Conservation (phyloP, 192 early-diverging fungal genomes). For the Coemansia guatemalensis region DNA sequence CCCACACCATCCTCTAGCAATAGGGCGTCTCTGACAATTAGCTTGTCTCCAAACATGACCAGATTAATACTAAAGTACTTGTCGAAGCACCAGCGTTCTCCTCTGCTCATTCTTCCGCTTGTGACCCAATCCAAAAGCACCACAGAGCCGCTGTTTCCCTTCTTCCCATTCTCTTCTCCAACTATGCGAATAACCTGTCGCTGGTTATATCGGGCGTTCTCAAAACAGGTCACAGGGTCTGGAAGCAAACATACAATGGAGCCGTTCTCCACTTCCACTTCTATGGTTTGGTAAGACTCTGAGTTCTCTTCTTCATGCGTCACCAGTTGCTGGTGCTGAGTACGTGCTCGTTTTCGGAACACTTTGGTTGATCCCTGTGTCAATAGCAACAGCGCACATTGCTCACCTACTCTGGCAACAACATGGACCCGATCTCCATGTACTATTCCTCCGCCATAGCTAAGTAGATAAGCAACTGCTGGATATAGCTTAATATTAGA, state of each 20-base stretch:
- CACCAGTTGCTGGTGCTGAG: constrained; percentile 3
- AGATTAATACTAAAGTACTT: constrained; percentile 56
- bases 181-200: constrained; percentile 58
- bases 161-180: constrained; percentile 1
- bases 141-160: constrained; percentile 49
- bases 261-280: constrained; percentile 34
- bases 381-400: constrained; percentile 62
- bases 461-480: constrained; percentile 59
- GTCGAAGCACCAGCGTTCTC: constrained; percentile 74
- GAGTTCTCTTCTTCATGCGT: neutral
- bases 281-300: constrained; percentile 54
- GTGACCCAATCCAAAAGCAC: constrained; percentile 86
- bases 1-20: constrained; percentile 23
- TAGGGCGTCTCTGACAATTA: constrained; percentile 40
- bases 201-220: constrained; percentile 62
- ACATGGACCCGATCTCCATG: constrained; percentile 65
- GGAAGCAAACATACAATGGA: constrained; percentile 65
- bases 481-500: constrained; percentile 9
- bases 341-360: constrained; percentile 56
- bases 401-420: constrained; percentile 50
- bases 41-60: neutral
- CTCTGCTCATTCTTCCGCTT: constrained; percentile 67
- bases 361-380: constrained; percentile 88
- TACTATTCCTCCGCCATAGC: constrained; percentile 79
- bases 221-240: constrained; percentile 78